Base-by-base conservation (phyloP, 441 rosid genomes). In the Populus hybrid region DNA sequence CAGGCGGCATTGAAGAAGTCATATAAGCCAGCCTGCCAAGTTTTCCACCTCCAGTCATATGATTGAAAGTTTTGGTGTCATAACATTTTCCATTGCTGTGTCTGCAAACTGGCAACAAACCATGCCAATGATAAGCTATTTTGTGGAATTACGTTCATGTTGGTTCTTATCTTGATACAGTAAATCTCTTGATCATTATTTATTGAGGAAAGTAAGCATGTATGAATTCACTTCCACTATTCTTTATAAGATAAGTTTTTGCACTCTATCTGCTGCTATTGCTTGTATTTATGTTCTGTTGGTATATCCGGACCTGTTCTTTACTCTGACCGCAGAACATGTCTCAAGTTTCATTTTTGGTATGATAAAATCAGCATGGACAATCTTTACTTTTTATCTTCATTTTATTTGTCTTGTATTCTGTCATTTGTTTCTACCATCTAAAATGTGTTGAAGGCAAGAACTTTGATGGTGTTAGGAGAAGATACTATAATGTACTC, bases 1-100 rank as follows among this genome's bases (percentile, higher is more conserved):
- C 88, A 75, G 81, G 89, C 89, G 32, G 79, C 88, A 8, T 19
- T 30, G 14, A 86, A 85, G 85, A 84, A 70, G 72, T 82, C 90
- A 7, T 89, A 83, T 14, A 71, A 78, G 53, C 86, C 91, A 9
- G 81, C 74, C 69, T 88, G 91, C 85, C 93, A 86, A 79, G 79
- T 82, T 81, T 91, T 89, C 76, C 91, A 89, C 84, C 82, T 87
- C 65, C 85, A 84, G 79, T 81, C 90, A 63, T 79, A 79, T 73
- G 76, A 24, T 12, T 87, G 81, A 86, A 21, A 30, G 28, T 18
- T 12, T 46, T 30, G 35, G 64, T 65, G 21, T 23, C 40, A 1
- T 32, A 9, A 57, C 14, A 5, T 5, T 2, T 23, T 1, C 32
- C 76, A 82, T 53, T 77, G 78, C 35, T 78, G 74, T 82, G 75